These are phyloP conservation scores for Letharia lupina DNA, from an alignment of 495 filamentous ascomycete species.

Conservation along the genomic window DNA sequence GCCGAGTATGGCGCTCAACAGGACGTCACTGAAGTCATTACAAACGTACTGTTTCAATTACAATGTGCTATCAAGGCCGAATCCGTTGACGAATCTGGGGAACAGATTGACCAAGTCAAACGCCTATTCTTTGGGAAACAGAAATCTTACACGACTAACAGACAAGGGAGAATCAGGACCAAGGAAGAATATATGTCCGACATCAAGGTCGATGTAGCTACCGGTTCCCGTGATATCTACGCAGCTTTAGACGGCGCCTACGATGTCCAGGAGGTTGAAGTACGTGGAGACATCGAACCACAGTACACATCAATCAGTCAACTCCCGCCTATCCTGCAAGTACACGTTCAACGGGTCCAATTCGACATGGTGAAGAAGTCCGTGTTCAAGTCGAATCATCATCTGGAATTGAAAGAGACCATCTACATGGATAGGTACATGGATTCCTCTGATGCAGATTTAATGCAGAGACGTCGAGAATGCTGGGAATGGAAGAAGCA, in stretches of 20 bases:
- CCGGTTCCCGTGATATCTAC: constrained; percentile 60
- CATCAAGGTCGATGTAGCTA: constrained; percentile 55
- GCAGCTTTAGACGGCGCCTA: constrained; percentile 77
- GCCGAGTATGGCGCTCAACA: constrained; percentile 63
- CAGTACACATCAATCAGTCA: constrained; percentile 68
- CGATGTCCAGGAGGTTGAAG: constrained; percentile 62
- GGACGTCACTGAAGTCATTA: constrained; percentile 93
- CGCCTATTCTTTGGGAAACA: constrained; percentile 54
- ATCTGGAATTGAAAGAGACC: constrained; percentile 62
- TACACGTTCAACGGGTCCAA: constrained; percentile 75
- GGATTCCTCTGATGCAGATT: constrained; percentile 50
- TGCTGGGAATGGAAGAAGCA: constrained; percentile 67
- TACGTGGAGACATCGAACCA: constrained; percentile 52
- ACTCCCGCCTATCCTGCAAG: constrained; percentile 76
- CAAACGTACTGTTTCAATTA: constrained; percentile 81
- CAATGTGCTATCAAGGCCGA: constrained; percentile 72
- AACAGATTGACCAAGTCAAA: constrained; percentile 74
- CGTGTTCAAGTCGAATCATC: constrained; percentile 68
- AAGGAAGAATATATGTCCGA: constrained; percentile 54
- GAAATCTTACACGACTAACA: constrained; percentile 45
- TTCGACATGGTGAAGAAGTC: constrained; percentile 52
- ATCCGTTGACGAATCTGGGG: constrained; percentile 50
- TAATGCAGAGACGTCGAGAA: constrained; percentile 54
- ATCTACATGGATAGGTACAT: constrained; percentile 89
- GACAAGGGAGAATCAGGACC: constrained; percentile 33